Evolutionary conservation across 225 moss, liverwort and hornwort genomes (phyloP), one percentile per base, ranked within the genome.

Genomic region (Asterella californica): DNA sequence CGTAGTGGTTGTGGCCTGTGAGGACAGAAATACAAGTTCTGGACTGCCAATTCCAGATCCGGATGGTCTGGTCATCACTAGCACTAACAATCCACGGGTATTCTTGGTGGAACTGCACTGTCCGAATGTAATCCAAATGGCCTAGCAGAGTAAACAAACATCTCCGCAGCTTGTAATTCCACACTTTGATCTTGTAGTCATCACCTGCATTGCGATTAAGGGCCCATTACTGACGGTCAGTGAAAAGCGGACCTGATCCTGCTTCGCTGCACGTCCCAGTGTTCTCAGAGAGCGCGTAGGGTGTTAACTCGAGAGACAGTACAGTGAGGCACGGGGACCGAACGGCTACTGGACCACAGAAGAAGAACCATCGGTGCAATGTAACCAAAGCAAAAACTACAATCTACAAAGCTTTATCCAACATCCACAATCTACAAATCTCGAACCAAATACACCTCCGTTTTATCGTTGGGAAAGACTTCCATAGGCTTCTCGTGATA

Each of bases 41-140:
- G 46, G 96, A 96, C 89, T 96, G 96, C 96, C 96, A 96, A 82
- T 96, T 96, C 96, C 96, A 96, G 83, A 96, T 93, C 82, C 96
- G 92, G 79, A 96, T 96, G 81, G 96, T 96, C 78, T 96, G 96
- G 80, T 96, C 96, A 76, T 96, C 96, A 80, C 96, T 96, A n/a
- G 96, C 96, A 79, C 96, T 96, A 17, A 96, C 96, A 84, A 96
- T 94, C 96, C 96, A 96, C 12, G 96, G 96, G 82, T 88, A 94
- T 76, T 96, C 96, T 72, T 96, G 96, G 50, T 96, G 96, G 74
- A 96, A 96, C 88, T 96, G 96, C 64, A 96, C 96, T 42, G 96
- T 96, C 52, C 96, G 91, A 36, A 96, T 96, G 70, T 96, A 96
- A 84, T 96, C 96, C 71, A 96, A 85, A 86, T 96, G 96, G 32